Conservation (phyloP, 257 asterid species). For the Nemophila menziesii region DNA sequence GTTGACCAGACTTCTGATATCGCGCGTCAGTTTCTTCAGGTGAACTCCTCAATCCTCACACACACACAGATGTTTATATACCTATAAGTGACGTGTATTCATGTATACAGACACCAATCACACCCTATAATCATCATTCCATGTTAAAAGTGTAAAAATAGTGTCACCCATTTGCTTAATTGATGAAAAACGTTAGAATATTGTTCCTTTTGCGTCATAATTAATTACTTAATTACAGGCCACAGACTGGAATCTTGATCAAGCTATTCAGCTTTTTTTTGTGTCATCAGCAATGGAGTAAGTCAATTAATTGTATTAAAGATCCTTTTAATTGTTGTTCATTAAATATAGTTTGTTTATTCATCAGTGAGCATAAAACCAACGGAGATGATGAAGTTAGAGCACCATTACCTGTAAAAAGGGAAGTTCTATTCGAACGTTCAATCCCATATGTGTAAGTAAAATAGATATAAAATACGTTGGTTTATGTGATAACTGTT, state of each 20-base stretch:
- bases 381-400: conserved; percentile 58
- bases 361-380: no score
- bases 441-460: conserved; percentile 53
- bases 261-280: conserved; percentile 92
- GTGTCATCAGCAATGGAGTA: no score
- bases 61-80: neutral
- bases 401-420: conserved; percentile 87
- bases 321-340: no score
- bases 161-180: neutral
- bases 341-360: no score
- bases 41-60: conserved; percentile 3
- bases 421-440: conserved; percentile 82
- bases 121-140: no score
- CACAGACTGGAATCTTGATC: conserved; percentile 95
- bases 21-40: conserved; percentile 91
- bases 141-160: no score
- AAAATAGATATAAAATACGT: no score
- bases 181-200: neutral
- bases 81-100: no score
- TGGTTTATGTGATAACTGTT: no score
- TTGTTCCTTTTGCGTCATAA: conserved; percentile 10
- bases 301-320: no score
- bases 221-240: conserved; percentile 40
- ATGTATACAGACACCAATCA: no score
- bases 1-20: conserved; percentile 71